These are phyloP conservation scores for Balamuthia mandrillaris DNA, from an alignment of 208 protist genomes.

Conservation along the genomic window DNA sequence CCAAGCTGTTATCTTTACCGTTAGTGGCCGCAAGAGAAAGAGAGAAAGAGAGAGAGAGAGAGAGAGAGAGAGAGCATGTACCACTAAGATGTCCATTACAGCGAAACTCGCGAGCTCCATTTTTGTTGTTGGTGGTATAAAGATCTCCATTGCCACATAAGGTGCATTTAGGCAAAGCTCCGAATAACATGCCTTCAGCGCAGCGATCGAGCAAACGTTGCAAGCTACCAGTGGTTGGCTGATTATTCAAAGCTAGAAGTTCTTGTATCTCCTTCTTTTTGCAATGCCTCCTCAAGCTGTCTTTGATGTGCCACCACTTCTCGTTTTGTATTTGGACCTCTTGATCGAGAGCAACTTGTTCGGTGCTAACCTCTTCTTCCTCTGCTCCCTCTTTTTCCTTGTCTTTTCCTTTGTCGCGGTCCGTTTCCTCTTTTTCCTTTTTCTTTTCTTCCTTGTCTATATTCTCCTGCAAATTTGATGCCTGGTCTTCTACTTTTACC, in stretches of 20 bases:
- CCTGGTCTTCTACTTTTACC: background rate
- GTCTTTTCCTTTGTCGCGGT: background rate
- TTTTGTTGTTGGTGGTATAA: background rate
- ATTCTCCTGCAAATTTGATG: too few relatives aligned
- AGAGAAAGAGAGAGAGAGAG: background rate
- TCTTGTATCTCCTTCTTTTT: background rate
- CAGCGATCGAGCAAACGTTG: background rate
- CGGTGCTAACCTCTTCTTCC: background rate
- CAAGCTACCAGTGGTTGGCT: too few relatives aligned
- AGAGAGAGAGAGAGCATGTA: background rate
- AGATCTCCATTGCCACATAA: background rate
- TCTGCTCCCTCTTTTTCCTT: background rate
- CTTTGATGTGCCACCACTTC: too few relatives aligned
- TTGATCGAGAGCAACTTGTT: background rate
- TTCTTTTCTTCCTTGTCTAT: too few relatives aligned
- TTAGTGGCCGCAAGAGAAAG: too few relatives aligned
- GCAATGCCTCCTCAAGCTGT: too few relatives aligned
- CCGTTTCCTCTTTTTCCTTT: background rate
- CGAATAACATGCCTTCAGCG: slow-evolving; percentile 27
- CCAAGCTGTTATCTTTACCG: background rate
- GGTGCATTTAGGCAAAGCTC: background rate
- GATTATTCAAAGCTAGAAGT: too few relatives aligned
- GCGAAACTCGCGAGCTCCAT: background rate
- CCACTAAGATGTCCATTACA: background rate
- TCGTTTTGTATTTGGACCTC: too few relatives aligned